Evolutionary conservation across 75 land plant genomes (phyloP), one percentile per base, ranked within the genome.

Genomic region (Picea glauca): DNA sequence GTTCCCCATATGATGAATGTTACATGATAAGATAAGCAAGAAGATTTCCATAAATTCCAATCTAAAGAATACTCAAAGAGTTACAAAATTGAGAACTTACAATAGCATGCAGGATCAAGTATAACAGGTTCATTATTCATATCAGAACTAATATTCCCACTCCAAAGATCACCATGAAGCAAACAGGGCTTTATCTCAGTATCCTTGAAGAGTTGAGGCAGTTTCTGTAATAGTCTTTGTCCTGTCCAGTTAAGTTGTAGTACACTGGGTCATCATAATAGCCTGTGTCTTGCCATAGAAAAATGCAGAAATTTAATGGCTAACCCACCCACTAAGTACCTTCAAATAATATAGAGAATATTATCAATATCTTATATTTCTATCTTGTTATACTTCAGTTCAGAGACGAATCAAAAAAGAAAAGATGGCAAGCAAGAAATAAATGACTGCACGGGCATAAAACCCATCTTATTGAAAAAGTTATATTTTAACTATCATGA

Each of bases 61-160:
- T 50, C 56, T 9, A 9, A 50, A 9, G 56, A 50, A 50, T 50
- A 9, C 56, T 50, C 12, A 9, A 50, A 46, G 50, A 50, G 11
- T 50, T 56, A 58, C 58, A 54, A 74, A 23, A 81, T 50, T 58
- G 65, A 60, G 15, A 14, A 87, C 97, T 88, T 90, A 97, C 99
- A 98, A 78, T 98, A 98, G 85, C 99, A 98, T n/a, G 99, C 99
- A 54, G 99, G 99, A 78, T 98, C 99, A 62, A 98, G 91, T 62
- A 98, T 98, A 32, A 98, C 98, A 77, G 99, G 98, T 60, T 93
- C 90, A n/a, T 94, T 96, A 58, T 85, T 84, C 77, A 86, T 87
- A 83, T 98, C 93, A 67, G 89, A 80, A 77, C 81, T 92, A 77
- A 90, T 83, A 85, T 98, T 98, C 50, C 99, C 99, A 85, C 99